Base-by-base conservation (phyloP, 768 basidiomycete species). In the Kwoniella europaea region DNA sequence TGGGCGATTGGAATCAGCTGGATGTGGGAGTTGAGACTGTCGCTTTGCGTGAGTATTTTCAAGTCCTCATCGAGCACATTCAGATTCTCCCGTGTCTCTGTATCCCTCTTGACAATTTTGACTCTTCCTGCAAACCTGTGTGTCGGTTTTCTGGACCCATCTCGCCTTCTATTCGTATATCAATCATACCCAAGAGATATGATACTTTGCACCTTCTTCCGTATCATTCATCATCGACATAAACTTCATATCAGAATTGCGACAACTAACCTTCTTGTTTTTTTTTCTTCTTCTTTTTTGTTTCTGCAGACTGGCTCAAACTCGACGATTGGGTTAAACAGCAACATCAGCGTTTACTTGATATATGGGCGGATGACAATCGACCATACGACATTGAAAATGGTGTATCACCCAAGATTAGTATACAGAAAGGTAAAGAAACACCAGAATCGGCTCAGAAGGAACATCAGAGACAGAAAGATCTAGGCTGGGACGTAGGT, bases 1-100 rank as follows among this genome's bases (percentile, higher is more conserved):
- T 84, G 84, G 84, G 82, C 1, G 84, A 84, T 67, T 83, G 79
- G 78, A 84, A 84, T 72, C 84, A 84, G 70, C 63, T 83, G 41
- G 81, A 83, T 55, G 74, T 83, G 18, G 55, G 69, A 12, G 57
- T 77, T 5, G 81, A 79, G 63, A 84, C 83, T 22, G 77, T 83
- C 24, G 82, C 76, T n/a, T 65, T 84, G 54, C 84, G 84, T 84
- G 69, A 75, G 83, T 83, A 46, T 52, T 29, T 15, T 41, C n/a
- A 9, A 7, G 18, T 3, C 10, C 4, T 24, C 4, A 29, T 29
- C 24, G 18, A 10, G 6, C n/a, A 41, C 60, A 41, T 43, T 59
- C 41, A 29, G 16, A 29, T 29, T 29, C 29, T 29, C 29, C 29
- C 29, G 4, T 29, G 3, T 29, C 4, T 29, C 29, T 29, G 3